Evolutionary conservation across 1,139 yeast species (phyloP).

Genomic region (Scheffersomyces lignicola): DNA sequence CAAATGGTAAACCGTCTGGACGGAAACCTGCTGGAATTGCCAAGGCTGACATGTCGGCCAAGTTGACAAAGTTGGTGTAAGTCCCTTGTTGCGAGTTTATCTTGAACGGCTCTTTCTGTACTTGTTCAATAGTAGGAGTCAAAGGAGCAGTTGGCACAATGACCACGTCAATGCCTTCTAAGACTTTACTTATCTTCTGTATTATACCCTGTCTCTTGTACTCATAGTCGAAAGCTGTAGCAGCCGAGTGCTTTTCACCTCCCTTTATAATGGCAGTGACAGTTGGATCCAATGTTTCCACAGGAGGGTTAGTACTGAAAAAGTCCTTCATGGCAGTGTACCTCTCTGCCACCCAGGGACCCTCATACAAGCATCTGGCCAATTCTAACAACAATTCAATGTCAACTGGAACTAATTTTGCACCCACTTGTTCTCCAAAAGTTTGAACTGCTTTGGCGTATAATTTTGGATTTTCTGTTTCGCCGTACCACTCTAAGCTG

Average conservation of each 20-base stretch:
- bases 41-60: conserved; percentile 90
- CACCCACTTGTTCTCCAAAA: conserved; percentile 55
- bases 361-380: conserved; percentile 91
- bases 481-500: conserved; percentile 76
- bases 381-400: conserved; percentile 74
- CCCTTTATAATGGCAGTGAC: conserved; percentile 75
- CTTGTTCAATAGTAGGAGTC: conserved; percentile 75
- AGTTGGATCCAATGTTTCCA: conserved; percentile 72
- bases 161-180: conserved; percentile 67
- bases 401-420: conserved; percentile 57
- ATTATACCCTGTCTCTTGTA: conserved; percentile 78
- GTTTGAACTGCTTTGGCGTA: conserved; percentile 61
- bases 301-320: conserved; percentile 72
- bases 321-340: conserved; percentile 80
- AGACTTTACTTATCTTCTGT: conserved; percentile 57
- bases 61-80: conserved; percentile 92
- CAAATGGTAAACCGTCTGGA: conserved; percentile 83
- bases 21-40: conserved; percentile 90
- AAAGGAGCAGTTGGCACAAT: conserved; percentile 93
- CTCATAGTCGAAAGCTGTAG: conserved; percentile 80
- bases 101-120: conserved; percentile 74
- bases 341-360: conserved; percentile 99
- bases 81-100: conserved; percentile 92
- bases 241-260: conserved; percentile 77
- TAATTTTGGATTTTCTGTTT: conserved; percentile 69